Conservation (phyloP, 305 asterid genomes). For the Vinca major region DNA sequence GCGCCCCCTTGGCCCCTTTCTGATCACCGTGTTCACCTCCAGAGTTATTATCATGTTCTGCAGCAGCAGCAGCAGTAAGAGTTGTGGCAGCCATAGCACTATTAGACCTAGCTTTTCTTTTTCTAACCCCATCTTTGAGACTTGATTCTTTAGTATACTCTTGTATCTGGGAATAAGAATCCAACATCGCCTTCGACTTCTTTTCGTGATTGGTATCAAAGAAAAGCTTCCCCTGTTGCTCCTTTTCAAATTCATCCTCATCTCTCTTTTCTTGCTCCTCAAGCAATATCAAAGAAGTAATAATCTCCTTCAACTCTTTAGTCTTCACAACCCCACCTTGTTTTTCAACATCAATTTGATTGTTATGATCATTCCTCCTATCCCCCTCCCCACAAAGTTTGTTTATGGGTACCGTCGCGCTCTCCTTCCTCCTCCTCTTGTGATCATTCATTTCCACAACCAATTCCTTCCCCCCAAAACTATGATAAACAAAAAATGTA, state of each 20-base stretch:
- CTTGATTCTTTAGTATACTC: slow-evolving; percentile 31
- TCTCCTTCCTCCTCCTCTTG: no score
- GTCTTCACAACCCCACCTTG: no score
- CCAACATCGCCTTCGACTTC: slow-evolving; percentile 43
- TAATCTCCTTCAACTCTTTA: slow-evolving; percentile 57
- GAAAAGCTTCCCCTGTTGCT: slow-evolving; percentile 37
- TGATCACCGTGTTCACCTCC: slow-evolving; percentile 17
- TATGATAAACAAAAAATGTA: no score
- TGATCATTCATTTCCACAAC: no score
- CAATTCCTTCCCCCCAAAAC: no score
- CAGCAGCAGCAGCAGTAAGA: slow-evolving; percentile 22
- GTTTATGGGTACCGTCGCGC: no score
- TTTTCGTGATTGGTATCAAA: slow-evolving; percentile 43
- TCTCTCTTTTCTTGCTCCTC: slow-evolving; percentile 69
- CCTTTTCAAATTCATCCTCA: slow-evolving; percentile 29
- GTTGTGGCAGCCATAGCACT: slow-evolving; percentile 26
- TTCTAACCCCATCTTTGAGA: slow-evolving; percentile 33
- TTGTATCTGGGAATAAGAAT: slow-evolving; percentile 42
- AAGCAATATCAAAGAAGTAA: slow-evolving; percentile 54
- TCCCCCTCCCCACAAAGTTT: no score
- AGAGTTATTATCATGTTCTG: slow-evolving; percentile 10
- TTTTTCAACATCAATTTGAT: no score
- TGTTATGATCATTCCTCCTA: no score
- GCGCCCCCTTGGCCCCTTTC: slow-evolving; percentile 35
- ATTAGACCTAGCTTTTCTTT: slow-evolving; percentile 37